These are phyloP conservation scores for Cystoderma amianthinum DNA, from an alignment of 768 basidiomycete species.

Conservation along the genomic window DNA sequence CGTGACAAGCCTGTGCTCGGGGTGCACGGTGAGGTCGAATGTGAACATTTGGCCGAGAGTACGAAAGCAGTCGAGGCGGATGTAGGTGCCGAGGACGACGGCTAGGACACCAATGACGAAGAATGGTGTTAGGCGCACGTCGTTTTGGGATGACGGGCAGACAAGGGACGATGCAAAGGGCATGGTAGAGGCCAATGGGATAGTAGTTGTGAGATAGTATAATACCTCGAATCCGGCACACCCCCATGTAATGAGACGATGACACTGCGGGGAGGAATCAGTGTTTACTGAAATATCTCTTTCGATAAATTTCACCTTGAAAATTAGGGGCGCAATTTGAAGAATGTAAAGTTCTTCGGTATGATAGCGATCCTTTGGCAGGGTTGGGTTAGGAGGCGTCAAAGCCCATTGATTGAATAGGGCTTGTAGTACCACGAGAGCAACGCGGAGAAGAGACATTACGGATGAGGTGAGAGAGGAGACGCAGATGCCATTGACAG, in stretches of 20 bases:
- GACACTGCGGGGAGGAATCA: slow-evolving; percentile 26
- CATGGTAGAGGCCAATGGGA: slow-evolving; percentile 23
- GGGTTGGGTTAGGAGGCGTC: slow-evolving; percentile 52
- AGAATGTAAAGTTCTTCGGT: slow-evolving; percentile 44
- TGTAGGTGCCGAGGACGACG: slow-evolving; percentile 34
- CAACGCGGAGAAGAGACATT: slow-evolving; percentile 44
- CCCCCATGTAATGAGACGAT: slow-evolving; percentile 41
- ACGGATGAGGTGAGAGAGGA: too few relatives aligned
- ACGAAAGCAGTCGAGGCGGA: slow-evolving; percentile 47
- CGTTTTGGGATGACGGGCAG: slow-evolving; percentile 19
- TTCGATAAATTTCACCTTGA: slow-evolving; percentile 30
- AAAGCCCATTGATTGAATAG: slow-evolving; percentile 43
- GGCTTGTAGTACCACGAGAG: slow-evolving; percentile 42
- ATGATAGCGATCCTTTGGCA: slow-evolving; percentile 42
- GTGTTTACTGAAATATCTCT: not conserved
- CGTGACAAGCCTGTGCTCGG: slow-evolving; percentile 43
- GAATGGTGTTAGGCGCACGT: slow-evolving; percentile 28
- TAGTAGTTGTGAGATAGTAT: slow-evolving; percentile 24
- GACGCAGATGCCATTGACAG: too few relatives aligned
- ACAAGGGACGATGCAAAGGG: slow-evolving; percentile 22
- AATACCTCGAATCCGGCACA: slow-evolving; percentile 45
- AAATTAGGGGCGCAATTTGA: slow-evolving; percentile 48
- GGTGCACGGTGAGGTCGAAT: slow-evolving; percentile 50
- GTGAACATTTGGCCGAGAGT: slow-evolving; percentile 50
- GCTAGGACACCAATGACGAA: slow-evolving; percentile 39